Evolutionary conservation across 176 grass and related monocot genomes (phyloP).

Genomic region (Eragrostis nindensis): DNA sequence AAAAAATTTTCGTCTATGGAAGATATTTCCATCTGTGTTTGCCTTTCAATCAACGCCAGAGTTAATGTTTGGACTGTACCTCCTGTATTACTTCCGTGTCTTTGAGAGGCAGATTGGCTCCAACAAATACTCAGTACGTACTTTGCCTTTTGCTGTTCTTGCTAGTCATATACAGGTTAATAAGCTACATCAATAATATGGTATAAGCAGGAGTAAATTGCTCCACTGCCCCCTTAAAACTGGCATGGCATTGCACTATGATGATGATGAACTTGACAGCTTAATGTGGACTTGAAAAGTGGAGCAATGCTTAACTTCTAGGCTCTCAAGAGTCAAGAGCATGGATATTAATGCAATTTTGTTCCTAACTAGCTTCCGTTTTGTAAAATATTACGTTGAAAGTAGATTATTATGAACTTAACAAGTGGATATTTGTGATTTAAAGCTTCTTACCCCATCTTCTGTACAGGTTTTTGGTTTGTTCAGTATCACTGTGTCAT

Average conservation of each 20-base stretch:
- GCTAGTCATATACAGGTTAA: neutral
- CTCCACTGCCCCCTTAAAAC: neutral
- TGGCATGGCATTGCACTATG: neutral
- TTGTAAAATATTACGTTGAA: slow-evolving; percentile 3
- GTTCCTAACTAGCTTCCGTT: neutral
- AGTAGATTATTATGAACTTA: slow-evolving; percentile 7
- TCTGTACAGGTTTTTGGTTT: slow-evolving; percentile 83
- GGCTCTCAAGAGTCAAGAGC: slow-evolving; percentile 6
- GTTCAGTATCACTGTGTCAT: slow-evolving; percentile 68
- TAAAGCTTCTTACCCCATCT: slow-evolving; percentile 8
- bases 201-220: slow-evolving; percentile 14
- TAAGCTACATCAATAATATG: neutral
- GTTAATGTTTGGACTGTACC: slow-evolving; percentile 83
- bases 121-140: slow-evolving; percentile 88
- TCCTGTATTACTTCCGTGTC: slow-evolving; percentile 98
- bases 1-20: slow-evolving; percentile 75
- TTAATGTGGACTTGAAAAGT: slow-evolving; percentile 20
- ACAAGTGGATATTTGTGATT: slow-evolving; percentile 19
- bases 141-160: slow-evolving; percentile 6
- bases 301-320: slow-evolving; percentile 16
- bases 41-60: slow-evolving; percentile 88
- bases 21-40: slow-evolving; percentile 70
- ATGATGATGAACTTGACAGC: slow-evolving; percentile 23
- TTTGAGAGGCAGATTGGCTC: slow-evolving; percentile 99
- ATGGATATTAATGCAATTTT: slow-evolving; percentile 15